Base-by-base conservation (phyloP, 768 basidiomycete species). In the Leucocoprinus sp. region DNA sequence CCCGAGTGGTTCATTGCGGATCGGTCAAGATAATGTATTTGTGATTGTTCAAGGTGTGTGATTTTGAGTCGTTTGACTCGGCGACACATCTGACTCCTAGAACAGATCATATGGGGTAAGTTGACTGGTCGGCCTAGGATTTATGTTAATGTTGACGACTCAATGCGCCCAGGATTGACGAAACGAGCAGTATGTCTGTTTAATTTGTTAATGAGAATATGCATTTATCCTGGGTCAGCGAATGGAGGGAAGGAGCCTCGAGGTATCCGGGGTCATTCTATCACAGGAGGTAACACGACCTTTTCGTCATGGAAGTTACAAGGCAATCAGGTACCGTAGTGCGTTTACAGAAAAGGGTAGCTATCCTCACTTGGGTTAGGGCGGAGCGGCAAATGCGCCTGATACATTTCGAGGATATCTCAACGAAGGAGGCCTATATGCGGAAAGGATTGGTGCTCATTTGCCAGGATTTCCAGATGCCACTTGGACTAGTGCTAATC, bases 401-500 rank as follows among this genome's bases (percentile, higher is more conserved):
- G 89, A 92, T 61, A 82, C 80, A 60, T 68, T 71, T 12, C 73
- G 84, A 36, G 67, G 64, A 60, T 35, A 41, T 12, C 67, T 81
- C 46, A 86, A 86, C 41, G 83, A 84, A 61, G 83, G 83, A 5
- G 84, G 83, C n/a, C 64, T 82, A 1, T 80, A 74, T 42, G 79
- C 78, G 14, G 82, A 85, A 57, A 71, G 84, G 17, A 54, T 67
- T 48, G 82, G 84, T n/a, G 85, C 82, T 80, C 84, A 86, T 59
- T 69, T 85, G 11, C 84, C 84, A 7, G 78, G 74, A 9, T 87
- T 80, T 60, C 69, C 84, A 84, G 86, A 56, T 58, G 2, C 46
- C 60, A 7, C 74, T 82, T 43, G 68, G 78, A 19, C 67, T 84
- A 14, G 63, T 71, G 5, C 53, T 67, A 19, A 83, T 83, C 4